These are phyloP conservation scores for Plasmodium gonderi DNA, from an alignment of 169 alveolate genomes.

Conservation along the genomic window DNA sequence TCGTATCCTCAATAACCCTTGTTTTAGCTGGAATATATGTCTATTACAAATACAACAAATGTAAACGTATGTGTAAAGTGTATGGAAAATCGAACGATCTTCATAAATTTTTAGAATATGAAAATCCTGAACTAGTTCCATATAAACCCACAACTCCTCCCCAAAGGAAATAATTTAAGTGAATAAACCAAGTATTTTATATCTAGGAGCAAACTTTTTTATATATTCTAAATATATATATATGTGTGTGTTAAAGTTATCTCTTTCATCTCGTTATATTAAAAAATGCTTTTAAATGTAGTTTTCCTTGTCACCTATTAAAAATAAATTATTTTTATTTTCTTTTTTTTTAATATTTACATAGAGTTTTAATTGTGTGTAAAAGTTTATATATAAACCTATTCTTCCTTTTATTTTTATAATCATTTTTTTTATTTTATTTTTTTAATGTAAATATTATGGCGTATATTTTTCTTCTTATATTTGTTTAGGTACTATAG, in stretches of 20 bases:
- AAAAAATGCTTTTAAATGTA: neutral
- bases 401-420: neutral
- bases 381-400: neutral
- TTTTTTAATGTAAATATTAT: neutral
- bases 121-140: neutral
- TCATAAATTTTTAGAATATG: neutral
- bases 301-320: neutral
- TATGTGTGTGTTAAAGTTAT: neutral
- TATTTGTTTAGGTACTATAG: neutral
- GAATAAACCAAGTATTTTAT: neutral
- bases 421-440: neutral
- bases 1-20: neutral
- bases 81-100: constrained; percentile 5
- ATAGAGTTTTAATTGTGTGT: neutral
- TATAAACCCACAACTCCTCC: neutral
- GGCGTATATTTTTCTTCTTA: neutral
- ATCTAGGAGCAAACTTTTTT: neutral
- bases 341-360: neutral
- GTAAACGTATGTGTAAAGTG: constrained; percentile 4
- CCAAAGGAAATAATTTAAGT: neutral
- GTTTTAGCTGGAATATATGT: neutral
- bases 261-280: neutral
- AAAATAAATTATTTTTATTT: neutral
- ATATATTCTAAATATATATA: neutral
- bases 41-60: neutral